These are phyloP conservation scores for Cutaneotrichosporon mucoides DNA, from an alignment of 1,284 basidiomycete species.

Conservation along the genomic window DNA sequence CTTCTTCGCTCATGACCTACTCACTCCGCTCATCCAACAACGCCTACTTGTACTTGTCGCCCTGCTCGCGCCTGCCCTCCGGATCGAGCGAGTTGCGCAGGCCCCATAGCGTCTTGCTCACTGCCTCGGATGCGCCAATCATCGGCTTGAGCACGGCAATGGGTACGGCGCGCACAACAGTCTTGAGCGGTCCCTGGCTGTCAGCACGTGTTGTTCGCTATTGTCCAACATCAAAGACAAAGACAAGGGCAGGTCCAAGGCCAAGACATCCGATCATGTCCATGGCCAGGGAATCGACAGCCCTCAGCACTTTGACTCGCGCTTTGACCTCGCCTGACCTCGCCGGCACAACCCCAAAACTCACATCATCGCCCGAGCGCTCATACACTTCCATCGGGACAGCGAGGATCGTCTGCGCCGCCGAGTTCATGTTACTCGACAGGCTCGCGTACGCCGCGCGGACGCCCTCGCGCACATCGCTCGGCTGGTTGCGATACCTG, in stretches of 20 bases:
- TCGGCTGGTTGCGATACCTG: constrained; percentile 85
- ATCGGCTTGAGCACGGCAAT: constrained; percentile 94
- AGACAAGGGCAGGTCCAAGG: too few relatives aligned
- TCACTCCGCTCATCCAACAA: too few relatives aligned
- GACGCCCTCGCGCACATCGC: constrained; percentile 78
- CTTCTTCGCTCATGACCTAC: too few relatives aligned
- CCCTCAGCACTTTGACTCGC: too few relatives aligned
- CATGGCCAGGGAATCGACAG: too few relatives aligned
- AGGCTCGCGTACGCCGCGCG: constrained; percentile 82
- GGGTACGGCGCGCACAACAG: constrained; percentile 91
- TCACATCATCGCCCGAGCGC: constrained; percentile 75
- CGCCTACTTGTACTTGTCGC: constrained; percentile 73
- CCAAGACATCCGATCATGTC: too few relatives aligned
- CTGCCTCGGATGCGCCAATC: constrained; percentile 93
- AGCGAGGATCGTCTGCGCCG: constrained; percentile 95
- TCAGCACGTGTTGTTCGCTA: background rate
- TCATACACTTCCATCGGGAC: constrained; percentile 99
- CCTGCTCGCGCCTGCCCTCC: constrained; percentile 67
- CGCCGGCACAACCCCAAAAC: constrained; percentile 24
- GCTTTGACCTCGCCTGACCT: too few relatives aligned
- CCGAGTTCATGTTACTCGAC: constrained; percentile 76
- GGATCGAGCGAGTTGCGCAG: constrained; percentile 86
- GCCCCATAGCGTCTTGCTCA: constrained; percentile 89
- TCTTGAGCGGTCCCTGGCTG: constrained; percentile 74
- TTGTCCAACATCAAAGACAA: too few relatives aligned